Conservation (phyloP, 306 rosid species). For the Cajanus cajan region DNA sequence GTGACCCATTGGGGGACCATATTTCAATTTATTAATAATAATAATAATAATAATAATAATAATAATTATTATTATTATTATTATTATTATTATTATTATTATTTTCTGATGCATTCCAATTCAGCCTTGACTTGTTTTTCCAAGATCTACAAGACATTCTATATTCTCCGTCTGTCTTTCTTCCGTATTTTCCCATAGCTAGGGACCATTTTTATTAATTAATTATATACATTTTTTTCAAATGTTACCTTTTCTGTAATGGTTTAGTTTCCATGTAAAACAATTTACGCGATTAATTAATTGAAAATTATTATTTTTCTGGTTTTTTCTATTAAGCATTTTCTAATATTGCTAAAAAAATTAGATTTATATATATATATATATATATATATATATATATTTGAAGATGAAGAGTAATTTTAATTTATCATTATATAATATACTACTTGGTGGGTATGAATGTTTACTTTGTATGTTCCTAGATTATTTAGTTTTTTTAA, state of each 20-base stretch:
- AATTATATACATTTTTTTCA: background rate
- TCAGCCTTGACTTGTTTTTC: conserved; percentile 28
- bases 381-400: too few species aligned
- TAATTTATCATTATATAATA: background rate
- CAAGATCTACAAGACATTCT: conserved; percentile 32
- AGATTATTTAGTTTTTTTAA: background rate
- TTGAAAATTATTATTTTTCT: background rate
- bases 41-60: background rate
- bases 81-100: background rate
- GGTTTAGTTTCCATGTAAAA: too few species aligned
- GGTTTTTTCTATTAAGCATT: background rate
- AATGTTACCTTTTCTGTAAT: background rate
- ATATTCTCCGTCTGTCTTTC: conserved; percentile 21
- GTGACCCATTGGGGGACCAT: conserved; percentile 27
- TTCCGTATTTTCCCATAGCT: background rate
- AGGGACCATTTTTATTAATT: conserved; percentile 36
- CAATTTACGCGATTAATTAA: too few species aligned
- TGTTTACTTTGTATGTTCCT: background rate
- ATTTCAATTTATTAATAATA: background rate
- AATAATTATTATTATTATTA: background rate
- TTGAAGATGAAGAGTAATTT: too few species aligned
- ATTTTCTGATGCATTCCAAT: background rate
- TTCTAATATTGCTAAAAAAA: background rate
- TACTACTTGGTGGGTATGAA: background rate
- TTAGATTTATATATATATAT: too few species aligned